A percentile compares a stretch with the other conserved stretches of the same genome.
These are phyloP conservation scores for Cryptosporidium canis DNA, from an alignment of 169 alveolate genomes.

Conservation along the genomic window DNA sequence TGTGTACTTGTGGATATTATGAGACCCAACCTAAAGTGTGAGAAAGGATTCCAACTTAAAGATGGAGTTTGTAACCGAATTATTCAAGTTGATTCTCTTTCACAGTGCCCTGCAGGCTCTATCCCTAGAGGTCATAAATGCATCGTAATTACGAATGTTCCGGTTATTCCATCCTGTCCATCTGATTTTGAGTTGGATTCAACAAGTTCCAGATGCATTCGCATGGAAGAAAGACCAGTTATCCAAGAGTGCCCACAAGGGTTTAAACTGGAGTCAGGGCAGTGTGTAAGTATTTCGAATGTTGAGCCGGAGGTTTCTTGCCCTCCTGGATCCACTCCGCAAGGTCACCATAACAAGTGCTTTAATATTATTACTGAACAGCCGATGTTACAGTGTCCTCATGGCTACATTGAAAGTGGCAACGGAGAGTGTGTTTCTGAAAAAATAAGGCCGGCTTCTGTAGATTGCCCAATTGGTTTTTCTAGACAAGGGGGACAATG, in stretches of 20 bases:
- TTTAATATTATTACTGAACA: conserved; percentile 56
- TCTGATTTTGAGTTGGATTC: conserved; percentile 51
- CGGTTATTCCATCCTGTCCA: conserved; percentile 59
- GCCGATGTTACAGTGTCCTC: conserved; percentile 62
- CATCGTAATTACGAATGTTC: conserved; percentile 57
- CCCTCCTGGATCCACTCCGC: conserved; percentile 68
- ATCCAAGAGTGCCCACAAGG: conserved; percentile 72
- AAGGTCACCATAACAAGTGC: conserved; percentile 67
- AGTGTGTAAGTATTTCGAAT: conserved; percentile 64
- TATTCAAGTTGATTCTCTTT: conserved; percentile 41
- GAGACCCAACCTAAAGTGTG: conserved; percentile 60
- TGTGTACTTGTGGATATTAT: conserved; percentile 26
- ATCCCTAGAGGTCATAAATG: conserved; percentile 72
- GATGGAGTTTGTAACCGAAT: conserved; percentile 66
- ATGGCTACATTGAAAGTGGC: conserved; percentile 72
- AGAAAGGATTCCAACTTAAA: conserved; percentile 69
- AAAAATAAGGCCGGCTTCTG: conserved; percentile 59
- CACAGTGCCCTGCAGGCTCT: conserved; percentile 70
- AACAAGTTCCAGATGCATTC: conserved; percentile 41
- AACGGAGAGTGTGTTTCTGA: conserved; percentile 68
- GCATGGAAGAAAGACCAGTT: conserved; percentile 69
- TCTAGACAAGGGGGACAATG: conserved; percentile 56
- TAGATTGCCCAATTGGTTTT: conserved; percentile 61
- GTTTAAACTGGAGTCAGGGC: conserved; percentile 51
- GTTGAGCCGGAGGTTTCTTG: conserved; percentile 69